phyloP scores from a whole-genome alignment of 2,329 filamentous ascomycete genomes.

The Aureobasidium vineae region DNA sequence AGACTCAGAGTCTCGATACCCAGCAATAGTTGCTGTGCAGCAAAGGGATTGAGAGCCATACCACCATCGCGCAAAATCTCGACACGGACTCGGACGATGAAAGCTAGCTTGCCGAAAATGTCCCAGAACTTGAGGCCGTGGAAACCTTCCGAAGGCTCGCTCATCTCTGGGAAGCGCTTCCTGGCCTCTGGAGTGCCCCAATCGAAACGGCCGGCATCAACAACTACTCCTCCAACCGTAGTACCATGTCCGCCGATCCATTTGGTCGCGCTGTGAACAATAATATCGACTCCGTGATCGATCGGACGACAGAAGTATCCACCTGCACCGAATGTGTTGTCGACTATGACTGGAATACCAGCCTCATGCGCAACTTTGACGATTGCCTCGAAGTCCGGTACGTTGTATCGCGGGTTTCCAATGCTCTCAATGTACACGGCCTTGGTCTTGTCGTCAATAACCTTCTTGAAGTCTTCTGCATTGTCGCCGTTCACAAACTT shows the following conservation, averaged over 20 bases:
- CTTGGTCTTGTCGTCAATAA: conserved; percentile 92
- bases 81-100: conserved; percentile 80
- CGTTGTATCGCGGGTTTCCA: conserved; percentile 89
- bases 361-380: conserved; percentile 72
- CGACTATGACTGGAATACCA: conserved; percentile 62
- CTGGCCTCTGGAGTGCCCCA: conserved; percentile 71
- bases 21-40: conserved; percentile 84
- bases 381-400: conserved; percentile 87
- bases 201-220: conserved; percentile 90
- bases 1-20: conserved; percentile 88
- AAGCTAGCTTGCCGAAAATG: conserved; percentile 79
- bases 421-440: conserved; percentile 90
- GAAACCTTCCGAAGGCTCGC: conserved; percentile 83
- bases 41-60: conserved; percentile 80
- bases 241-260: conserved; percentile 97
- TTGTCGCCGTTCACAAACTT: conserved; percentile 85
- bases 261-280: conserved; percentile 72
- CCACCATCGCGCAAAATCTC: conserved; percentile 89
- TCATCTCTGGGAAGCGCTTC: conserved; percentile 83
- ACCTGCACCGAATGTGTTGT: conserved; percentile 94
- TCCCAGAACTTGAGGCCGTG: conserved; percentile 95
- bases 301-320: conserved; percentile 86
- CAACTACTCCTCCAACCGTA: conserved; percentile 79
- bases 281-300: conserved; percentile 67
- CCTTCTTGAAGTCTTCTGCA: conserved; percentile 71